Evolutionary conservation across 192 early-diverging fungal genomes (phyloP).

Genomic region (Oehlia diaphana): DNA sequence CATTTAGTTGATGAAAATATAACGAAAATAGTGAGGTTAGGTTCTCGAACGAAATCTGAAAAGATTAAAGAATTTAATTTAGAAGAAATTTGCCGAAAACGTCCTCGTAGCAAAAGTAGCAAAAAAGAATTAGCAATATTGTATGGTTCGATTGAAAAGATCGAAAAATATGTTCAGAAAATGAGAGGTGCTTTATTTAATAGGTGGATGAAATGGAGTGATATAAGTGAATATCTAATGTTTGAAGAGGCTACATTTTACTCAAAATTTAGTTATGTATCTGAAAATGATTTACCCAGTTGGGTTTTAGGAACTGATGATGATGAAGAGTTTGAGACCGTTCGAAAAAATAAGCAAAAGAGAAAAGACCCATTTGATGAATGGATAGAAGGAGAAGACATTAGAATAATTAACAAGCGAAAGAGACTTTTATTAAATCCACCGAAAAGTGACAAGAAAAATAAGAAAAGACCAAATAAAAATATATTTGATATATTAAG

Average conservation of each 20-base stretch:
- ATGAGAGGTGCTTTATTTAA: constrained; percentile 27
- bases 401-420: no score
- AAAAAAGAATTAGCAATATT: no score
- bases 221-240: constrained; percentile 19
- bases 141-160: not conserved
- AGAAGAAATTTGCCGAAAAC: not conserved
- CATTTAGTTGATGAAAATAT: no score
- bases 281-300: not conserved
- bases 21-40: constrained; percentile 47
- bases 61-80: constrained; percentile 30
- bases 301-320: not conserved
- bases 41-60: constrained; percentile 40
- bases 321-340: no score
- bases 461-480: no score
- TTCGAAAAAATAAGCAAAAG: no score
- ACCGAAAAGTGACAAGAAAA: no score
- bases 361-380: no score
- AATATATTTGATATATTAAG: no score
- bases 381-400: no score
- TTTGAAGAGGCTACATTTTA: constrained; percentile 1
- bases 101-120: no score
- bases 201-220: constrained; percentile 18
- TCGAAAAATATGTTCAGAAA: constrained; percentile 5
- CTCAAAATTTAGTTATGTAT: not conserved
- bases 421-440: no score